Base-by-base conservation (phyloP, 2,329 filamentous ascomycete genomes). In the Ascochyta lentis region DNA sequence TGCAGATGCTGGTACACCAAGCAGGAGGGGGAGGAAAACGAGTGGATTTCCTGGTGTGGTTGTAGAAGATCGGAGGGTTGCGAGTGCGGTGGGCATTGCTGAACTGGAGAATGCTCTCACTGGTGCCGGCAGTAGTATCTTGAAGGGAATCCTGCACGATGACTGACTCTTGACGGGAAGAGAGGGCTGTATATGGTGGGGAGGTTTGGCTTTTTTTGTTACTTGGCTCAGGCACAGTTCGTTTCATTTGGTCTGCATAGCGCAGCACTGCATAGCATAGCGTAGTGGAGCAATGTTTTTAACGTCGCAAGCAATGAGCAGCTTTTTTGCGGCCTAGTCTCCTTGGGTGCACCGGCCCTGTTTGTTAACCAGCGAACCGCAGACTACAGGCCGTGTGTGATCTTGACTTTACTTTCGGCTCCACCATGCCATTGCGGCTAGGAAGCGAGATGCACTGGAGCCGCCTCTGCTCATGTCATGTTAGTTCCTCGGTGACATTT, bases 31-130 rank as follows among this genome's bases (percentile, higher is more conserved):
- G 1, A 83, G 86, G 64, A 66, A 60, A 65, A 56, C 42, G 4
- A 59, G 72, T 63, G 63, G 71, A 75, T 78, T 76, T 46, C 75
- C 84, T 71, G 69, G 80, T 76, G 59, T 68, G n/a, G 67, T 72
- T 19, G 79, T 80, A 1, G 92, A 96, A 63, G 92, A 96, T 74
- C 89, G 87, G 74, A 84, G 88, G 50, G 84, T 96, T 43, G 88
- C 89, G 3, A 92, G 91, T 76, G 90, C 86, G 70, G 89, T 93
- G 19, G 87, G 87, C n/a, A 88, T 91, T 70, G 89, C 86, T 68
- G 92, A 96, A 77, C 83, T 96, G 61, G 85, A 88, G 63, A 83
- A 83, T 52, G 87, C 90, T 49, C 84, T 92, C 37, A 85, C 75
- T 40, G 81, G 83, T 23, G 77, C 81, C n/a, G 82, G 83, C 12